A percentile compares a stretch with the other conserved stretches of the same genome.
These are phyloP conservation scores for rapeseed (Brassica napus) DNA, from an alignment of 345 rosid species.

Conservation along the genomic window DNA sequence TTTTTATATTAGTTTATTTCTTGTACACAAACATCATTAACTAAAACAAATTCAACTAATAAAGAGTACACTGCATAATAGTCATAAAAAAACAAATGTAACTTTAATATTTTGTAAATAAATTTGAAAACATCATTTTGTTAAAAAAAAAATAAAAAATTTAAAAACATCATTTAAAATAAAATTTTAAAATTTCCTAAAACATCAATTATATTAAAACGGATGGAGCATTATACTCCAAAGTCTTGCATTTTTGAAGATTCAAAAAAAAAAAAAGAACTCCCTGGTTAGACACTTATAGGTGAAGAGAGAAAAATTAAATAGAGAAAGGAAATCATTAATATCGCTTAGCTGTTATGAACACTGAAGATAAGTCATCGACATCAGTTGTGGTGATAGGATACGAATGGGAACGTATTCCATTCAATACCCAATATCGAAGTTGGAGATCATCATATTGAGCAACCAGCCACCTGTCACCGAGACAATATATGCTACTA, in stretches of 20 bases:
- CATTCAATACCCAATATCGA: not conserved
- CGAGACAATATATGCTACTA: not conserved
- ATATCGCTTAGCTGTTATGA: conserved; percentile 30
- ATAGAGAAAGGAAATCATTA: conserved; percentile 4
- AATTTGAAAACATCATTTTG: too few species aligned
- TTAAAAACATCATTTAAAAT: not conserved
- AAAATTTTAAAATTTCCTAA: too few species aligned
- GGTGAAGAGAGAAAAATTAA: not conserved
- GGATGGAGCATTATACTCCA: too few species aligned
- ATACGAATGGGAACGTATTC: conserved; percentile 19
- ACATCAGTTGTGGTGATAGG: conserved; percentile 11
- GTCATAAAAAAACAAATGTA: not conserved
- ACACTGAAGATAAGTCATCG: conserved; percentile 24
- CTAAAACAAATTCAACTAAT: not conserved
- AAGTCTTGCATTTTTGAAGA: not conserved
- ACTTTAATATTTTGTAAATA: not conserved
- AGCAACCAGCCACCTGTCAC: conserved; percentile 29
- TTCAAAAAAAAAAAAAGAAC: not conserved
- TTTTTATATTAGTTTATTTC: too few species aligned
- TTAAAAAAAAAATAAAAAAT: too few species aligned
- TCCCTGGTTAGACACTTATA: not conserved
- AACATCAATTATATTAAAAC: too few species aligned
- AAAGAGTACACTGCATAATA: not conserved
- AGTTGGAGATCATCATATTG: not conserved
- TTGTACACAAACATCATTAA: not conserved